Evolutionary conservation across 164 flowering plant genomes (phyloP).

Genomic region (Magnolia kwangsiensis): DNA sequence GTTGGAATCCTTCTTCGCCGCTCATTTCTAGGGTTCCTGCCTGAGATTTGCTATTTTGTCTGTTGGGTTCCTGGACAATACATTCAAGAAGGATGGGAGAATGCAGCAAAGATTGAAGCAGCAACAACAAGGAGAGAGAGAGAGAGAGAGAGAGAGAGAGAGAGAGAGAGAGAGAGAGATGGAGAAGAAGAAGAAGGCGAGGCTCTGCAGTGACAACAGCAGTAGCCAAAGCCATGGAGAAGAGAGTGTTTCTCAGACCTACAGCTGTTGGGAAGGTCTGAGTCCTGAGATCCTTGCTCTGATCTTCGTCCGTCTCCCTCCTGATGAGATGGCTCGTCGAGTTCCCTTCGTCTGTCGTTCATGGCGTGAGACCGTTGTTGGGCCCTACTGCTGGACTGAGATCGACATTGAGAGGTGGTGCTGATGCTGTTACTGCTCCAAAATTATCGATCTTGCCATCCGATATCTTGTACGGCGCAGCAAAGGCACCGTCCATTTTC

Average conservation of each 20-base stretch:
- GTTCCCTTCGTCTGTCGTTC: constrained; percentile 79
- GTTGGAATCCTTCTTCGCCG: too few relatives aligned
- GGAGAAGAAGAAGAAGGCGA: background rate
- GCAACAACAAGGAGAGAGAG: too few relatives aligned
- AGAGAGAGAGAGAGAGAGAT: background rate
- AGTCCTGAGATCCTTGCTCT: constrained; percentile 66
- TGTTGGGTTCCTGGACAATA: too few relatives aligned
- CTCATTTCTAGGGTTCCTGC: too few relatives aligned
- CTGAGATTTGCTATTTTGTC: too few relatives aligned
- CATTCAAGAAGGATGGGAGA: too few relatives aligned
- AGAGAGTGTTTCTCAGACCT: constrained; percentile 17
- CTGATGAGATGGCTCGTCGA: constrained; percentile 54
- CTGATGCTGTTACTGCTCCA: constrained; percentile 17
- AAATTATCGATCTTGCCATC: constrained; percentile 15
- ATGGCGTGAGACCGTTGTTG: constrained; percentile 59
- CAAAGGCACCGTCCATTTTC: constrained; percentile 50
- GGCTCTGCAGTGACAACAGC: background rate
- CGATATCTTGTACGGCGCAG: constrained; percentile 50
- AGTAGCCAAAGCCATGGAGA: background rate
- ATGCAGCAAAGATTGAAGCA: too few relatives aligned
- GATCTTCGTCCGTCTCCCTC: constrained; percentile 57
- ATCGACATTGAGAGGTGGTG: constrained; percentile 83
- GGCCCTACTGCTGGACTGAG: constrained; percentile 92
- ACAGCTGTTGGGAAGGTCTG: constrained; percentile 57
- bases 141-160: too few relatives aligned